These are phyloP conservation scores for Aspergillus brasiliensis DNA, from an alignment of 2,329 filamentous ascomycete genomes.

Conservation along the genomic window DNA sequence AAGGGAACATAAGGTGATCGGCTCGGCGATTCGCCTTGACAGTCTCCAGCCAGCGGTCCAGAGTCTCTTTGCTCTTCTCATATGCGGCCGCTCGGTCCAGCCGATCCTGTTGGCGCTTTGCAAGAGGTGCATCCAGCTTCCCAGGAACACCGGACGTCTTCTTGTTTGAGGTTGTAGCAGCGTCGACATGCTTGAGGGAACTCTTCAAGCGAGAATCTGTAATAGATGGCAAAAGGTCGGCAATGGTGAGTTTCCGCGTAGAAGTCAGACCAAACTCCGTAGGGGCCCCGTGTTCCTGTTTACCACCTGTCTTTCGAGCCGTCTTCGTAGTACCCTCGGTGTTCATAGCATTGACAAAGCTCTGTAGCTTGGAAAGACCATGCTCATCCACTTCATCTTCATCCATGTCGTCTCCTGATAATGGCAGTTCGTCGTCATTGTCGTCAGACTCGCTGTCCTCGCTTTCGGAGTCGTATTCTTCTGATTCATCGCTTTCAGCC, in stretches of 20 bases:
- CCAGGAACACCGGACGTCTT: slow-evolving; percentile 59
- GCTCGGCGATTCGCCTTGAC: slow-evolving; percentile 91
- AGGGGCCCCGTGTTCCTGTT: slow-evolving; percentile 64
- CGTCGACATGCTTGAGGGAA: slow-evolving; percentile 71
- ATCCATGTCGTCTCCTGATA: slow-evolving; percentile 40
- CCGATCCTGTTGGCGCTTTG: slow-evolving; percentile 82
- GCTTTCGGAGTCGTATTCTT: slow-evolving; percentile 45
- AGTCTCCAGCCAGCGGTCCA: slow-evolving; percentile 90
- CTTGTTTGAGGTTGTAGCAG: slow-evolving; percentile 37
- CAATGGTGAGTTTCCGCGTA: slow-evolving; percentile 70
- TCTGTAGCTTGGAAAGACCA: slow-evolving; percentile 66
- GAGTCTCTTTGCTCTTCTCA: slow-evolving; percentile 85
- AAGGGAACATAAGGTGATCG: slow-evolving; percentile 85
- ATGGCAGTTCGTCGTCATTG: slow-evolving; percentile 32
- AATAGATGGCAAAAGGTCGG: slow-evolving; percentile 72
- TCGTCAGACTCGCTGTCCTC: slow-evolving; percentile 42
- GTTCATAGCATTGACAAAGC: slow-evolving; percentile 68
- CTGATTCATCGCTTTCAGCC: slow-evolving; percentile 35
- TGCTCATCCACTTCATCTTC: slow-evolving; percentile 26
- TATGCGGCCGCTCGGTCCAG: slow-evolving; percentile 81
- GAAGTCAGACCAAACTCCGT: slow-evolving; percentile 61
- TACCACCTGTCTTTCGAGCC: slow-evolving; percentile 43
- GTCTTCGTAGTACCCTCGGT: slow-evolving; percentile 39
- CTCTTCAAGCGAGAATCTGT: slow-evolving; percentile 76
- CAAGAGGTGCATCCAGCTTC: slow-evolving; percentile 79